These are phyloP conservation scores for Spinellus fusiger DNA, from an alignment of 192 early-diverging fungal species.

Conservation along the genomic window DNA sequence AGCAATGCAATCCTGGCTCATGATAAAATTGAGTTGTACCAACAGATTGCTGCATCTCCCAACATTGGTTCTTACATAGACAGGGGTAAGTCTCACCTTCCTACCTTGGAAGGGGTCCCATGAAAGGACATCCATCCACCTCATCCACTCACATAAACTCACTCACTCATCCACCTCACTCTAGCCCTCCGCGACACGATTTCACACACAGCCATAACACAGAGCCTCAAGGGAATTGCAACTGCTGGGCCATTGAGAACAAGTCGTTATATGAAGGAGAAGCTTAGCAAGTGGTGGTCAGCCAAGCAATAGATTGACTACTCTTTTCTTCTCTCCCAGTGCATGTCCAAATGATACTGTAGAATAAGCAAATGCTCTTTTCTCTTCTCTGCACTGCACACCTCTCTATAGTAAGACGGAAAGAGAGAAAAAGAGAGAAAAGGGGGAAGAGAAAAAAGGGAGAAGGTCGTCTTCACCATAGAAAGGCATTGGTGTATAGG, in stretches of 20 bases:
- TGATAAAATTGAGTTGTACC: constrained; percentile 32
- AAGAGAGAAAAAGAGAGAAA: too few relatives aligned
- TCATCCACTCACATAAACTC: constrained; percentile 11
- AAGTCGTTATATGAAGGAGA: constrained; percentile 52
- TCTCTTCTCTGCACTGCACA: neutral
- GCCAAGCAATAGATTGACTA: constrained; percentile 28
- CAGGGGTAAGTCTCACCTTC: constrained; percentile 32
- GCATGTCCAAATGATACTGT: too few relatives aligned
- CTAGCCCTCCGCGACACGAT: constrained; percentile 29
- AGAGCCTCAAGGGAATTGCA: constrained; percentile 87
- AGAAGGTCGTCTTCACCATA: too few relatives aligned
- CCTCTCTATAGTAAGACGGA: too few relatives aligned
- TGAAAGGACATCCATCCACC: neutral
- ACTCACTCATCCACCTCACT: constrained; percentile 21
- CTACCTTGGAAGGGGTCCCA: neutral
- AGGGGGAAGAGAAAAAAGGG: too few relatives aligned
- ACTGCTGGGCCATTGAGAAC: constrained; percentile 76
- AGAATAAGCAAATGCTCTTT: neutral
- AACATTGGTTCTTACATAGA: constrained; percentile 33
- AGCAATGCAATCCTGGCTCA: constrained; percentile 11
- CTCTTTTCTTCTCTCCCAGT: neutral
- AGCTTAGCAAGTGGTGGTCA: constrained; percentile 49
- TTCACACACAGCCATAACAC: constrained; percentile 73
- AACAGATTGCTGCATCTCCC: constrained; percentile 37
- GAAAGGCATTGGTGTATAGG: too few relatives aligned